Conservation (phyloP, 495 filamentous ascomycete species). For the Hypoxylon subgilvum region DNA sequence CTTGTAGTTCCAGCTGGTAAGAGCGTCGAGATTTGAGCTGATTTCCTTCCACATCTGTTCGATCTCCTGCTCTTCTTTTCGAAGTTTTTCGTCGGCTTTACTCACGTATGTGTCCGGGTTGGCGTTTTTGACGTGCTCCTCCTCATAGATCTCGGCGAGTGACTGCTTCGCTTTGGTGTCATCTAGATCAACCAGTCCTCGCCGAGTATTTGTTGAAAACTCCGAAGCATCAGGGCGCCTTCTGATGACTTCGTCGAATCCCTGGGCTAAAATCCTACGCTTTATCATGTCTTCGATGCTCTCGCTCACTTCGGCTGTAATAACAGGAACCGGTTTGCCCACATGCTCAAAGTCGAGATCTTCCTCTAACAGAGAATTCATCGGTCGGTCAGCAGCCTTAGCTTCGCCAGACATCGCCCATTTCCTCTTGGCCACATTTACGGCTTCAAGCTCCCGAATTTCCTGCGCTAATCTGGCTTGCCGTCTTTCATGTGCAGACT, state of each 20-base stretch:
- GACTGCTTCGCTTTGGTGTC: constrained; percentile 85
- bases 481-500: constrained; percentile 83
- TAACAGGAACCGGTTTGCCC: constrained; percentile 94
- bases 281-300: constrained; percentile 94
- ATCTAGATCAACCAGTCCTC: constrained; percentile 78
- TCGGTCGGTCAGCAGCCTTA: constrained; percentile 75
- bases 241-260: constrained; percentile 91
- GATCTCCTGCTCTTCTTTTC: constrained; percentile 85
- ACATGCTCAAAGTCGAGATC: constrained; percentile 94
- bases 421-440: constrained; percentile 85
- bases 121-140: constrained; percentile 78
- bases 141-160: constrained; percentile 92
- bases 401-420: constrained; percentile 94
- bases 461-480: constrained; percentile 85
- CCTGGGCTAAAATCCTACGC: constrained; percentile 83
- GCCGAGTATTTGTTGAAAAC: constrained; percentile 59
- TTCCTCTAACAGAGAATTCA: constrained; percentile 92
- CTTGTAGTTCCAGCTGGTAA: constrained; percentile 95
- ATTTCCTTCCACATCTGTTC: constrained; percentile 82
- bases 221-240: constrained; percentile 74
- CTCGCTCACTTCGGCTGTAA: constrained; percentile 91
- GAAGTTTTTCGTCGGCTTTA: constrained; percentile 77
- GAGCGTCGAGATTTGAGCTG: constrained; percentile 78
- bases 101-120: constrained; percentile 83
- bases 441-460: constrained; percentile 87